phyloP scores from a whole-genome alignment of 352 stramenopile species.

The Stramenopiles sp. region DNA sequence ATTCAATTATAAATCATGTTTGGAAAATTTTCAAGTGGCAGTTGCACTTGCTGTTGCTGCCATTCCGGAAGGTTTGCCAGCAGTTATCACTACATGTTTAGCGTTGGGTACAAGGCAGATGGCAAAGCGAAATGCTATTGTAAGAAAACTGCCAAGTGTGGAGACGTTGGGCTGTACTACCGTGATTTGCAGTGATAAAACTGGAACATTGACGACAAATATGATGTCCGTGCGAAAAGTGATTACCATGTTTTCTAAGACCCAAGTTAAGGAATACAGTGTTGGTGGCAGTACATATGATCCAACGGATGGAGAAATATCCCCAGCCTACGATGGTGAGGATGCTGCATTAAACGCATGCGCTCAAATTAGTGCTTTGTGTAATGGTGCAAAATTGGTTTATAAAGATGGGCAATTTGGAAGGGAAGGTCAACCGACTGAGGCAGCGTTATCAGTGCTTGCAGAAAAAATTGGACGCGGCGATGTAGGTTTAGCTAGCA shows the following conservation, averaged over 20 bases:
- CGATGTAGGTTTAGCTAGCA: conserved; percentile 29
- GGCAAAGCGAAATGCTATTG: conserved; percentile 93
- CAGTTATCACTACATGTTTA: conserved; percentile 86
- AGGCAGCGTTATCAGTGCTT: conserved; percentile 82
- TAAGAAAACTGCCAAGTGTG: conserved; percentile 84
- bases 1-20: not conserved
- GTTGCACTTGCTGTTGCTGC: conserved; percentile 85
- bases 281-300: conserved; percentile 82
- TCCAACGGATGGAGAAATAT: conserved; percentile 44
- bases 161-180: conserved; percentile 96
- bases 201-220: conserved; percentile 91
- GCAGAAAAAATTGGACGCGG: conserved; percentile 78
- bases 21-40: conserved; percentile 28
- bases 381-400: conserved; percentile 49
- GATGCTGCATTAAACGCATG: conserved; percentile 55
- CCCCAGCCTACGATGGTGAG: conserved; percentile 14
- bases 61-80: conserved; percentile 85
- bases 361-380: conserved; percentile 61
- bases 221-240: conserved; percentile 94
- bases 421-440: conserved; percentile 82
- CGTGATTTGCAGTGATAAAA: conserved; percentile 96
- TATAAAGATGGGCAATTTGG: conserved; percentile 55
- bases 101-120: conserved; percentile 94
- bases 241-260: too few relatives aligned
- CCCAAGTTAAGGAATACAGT: conserved; percentile 59